phyloP scores from a whole-genome alignment of 345 rosid species.

The rapeseed (Brassica napus) region Da-Ae NC_063443.1:9546501-9547000 shows the following conservation, averaged over 20 bases:
- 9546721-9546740: conserved; percentile 86
- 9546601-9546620: conserved; percentile 74
- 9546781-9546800: conserved; percentile 90
- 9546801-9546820: conserved; percentile 75
- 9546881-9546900: not conserved
- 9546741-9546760: conserved; percentile 77
- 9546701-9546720: conserved; percentile 78
- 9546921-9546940: not conserved
- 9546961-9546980: not conserved
- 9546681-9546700: conserved; percentile 71
- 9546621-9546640: conserved; percentile 65
- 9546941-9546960: not conserved
- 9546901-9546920: not conserved
- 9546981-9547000: not conserved
- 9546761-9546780: conserved; percentile 78
- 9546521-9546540: conserved; percentile 74
- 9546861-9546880: not conserved
- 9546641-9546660: conserved; percentile 63
- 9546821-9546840: conserved; percentile 85
- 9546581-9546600: conserved; percentile 71
- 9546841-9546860: conserved; percentile 65
- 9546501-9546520: conserved; percentile 75
- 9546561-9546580: conserved; percentile 66
- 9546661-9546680: conserved; percentile 80
- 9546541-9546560: conserved; percentile 76